Base-by-base conservation (phyloP, 331 rosid genomes). In the Quercus tomentella region DNA sequence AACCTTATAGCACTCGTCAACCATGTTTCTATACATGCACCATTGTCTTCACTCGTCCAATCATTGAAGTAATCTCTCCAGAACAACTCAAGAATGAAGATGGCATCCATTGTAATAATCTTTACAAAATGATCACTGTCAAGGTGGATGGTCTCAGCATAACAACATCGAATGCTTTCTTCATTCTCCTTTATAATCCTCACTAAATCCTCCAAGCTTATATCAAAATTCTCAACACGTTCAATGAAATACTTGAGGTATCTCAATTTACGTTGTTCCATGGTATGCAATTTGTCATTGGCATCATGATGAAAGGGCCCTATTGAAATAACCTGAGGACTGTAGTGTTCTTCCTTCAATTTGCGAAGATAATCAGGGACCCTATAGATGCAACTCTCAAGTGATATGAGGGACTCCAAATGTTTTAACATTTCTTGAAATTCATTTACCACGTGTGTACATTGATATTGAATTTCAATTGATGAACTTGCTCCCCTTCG, bases 291-390 rank as follows among this genome's bases (percentile, higher is more conserved):
- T 43, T 35, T 35, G 41, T 35, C 33, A 26, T 25, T 21, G 6
- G 62, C 60, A 15, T 77, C 49, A 61, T 80, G 68, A 77, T 84
- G 85, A 52, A 80, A 57, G 26, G 84, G 87, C 26, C 87, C 87
- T 1, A 84, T 76, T 1, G 87, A 84, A 37, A 84, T 30, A 20
- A 80, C n/a, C 23, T 77, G 82, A 26, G 84, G 87, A 69, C 82
- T 80, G 79, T 76, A 84, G 3, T 82, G 81, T 45, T 26, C 79
- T 18, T 72, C 57, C 9, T 84, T 67, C 7, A 76, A 61, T 1
- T 12, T 28, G 7, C 82, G 79, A 16, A 84, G 76, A 35, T 35
- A 35, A 35, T 35, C 41, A 1, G 41, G 41, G 6, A 35, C 41
- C 41, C 41, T 35, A 35, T 35, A 35, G 2, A 35, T 35, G 41